phyloP scores from a whole-genome alignment of 2,329 filamentous ascomycete species.

The Didymella arachidicola region DNA sequence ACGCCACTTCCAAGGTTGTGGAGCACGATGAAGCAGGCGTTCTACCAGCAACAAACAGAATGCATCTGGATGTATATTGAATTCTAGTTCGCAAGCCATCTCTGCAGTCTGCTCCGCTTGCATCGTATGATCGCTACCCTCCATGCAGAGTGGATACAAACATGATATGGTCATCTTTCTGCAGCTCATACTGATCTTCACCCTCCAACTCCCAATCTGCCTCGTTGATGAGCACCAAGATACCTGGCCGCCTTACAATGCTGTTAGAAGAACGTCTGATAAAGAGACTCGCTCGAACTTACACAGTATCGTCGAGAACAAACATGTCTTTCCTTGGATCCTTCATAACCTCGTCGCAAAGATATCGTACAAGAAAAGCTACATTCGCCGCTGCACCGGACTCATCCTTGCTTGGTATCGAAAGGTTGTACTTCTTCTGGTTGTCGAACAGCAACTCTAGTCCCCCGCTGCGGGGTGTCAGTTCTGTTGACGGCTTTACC shows the following conservation, averaged over 20 bases:
- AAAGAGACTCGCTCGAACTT: slow-evolving; percentile 50
- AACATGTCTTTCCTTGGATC: slow-evolving; percentile 87
- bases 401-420: slow-evolving; percentile 69
- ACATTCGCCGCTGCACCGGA: slow-evolving; percentile 71
- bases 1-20: neutral
- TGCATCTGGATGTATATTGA: neutral
- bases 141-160: slow-evolving; percentile 98
- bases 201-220: slow-evolving; percentile 98
- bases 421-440: slow-evolving; percentile 74
- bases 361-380: slow-evolving; percentile 76
- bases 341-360: slow-evolving; percentile 84
- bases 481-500: neutral
- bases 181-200: slow-evolving; percentile 86
- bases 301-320: slow-evolving; percentile 87
- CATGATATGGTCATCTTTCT: slow-evolving; percentile 83
- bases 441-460: slow-evolving; percentile 94
- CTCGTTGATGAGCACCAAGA: slow-evolving; percentile 96
- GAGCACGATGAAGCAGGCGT: neutral
- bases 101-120: neutral
- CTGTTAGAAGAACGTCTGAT: slow-evolving; percentile 27
- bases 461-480: slow-evolving; percentile 68
- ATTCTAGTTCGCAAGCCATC: neutral
- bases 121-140: slow-evolving; percentile 61
- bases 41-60: neutral
- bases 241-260: slow-evolving; percentile 80